Conservation (phyloP, 169 alveolate species). For the Ichthyophthirius multifiliis region DNA sequence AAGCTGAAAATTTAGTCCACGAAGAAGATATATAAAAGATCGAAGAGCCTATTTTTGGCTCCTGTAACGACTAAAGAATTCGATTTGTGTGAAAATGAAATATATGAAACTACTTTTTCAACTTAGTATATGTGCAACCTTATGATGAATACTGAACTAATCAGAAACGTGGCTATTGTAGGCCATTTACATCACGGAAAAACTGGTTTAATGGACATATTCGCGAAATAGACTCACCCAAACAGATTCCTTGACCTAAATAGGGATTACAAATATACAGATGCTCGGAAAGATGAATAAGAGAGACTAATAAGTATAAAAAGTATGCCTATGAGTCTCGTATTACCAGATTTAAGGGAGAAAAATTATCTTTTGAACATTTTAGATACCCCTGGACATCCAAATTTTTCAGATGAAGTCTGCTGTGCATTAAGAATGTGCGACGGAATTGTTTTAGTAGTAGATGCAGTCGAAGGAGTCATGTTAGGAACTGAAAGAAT, state of each 20-base stretch:
- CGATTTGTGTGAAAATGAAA: conserved; percentile 81
- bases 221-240: conserved; percentile 92
- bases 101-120: conserved; percentile 89
- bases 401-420: conserved; percentile 97
- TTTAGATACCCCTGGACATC: conserved; percentile 98
- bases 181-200: conserved; percentile 99
- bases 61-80: conserved; percentile 90
- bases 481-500: conserved; percentile 91
- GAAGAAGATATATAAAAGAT: conserved; percentile 99
- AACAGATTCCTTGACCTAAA: conserved; percentile 67
- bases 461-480: conserved; percentile 97
- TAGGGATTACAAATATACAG: conserved; percentile 88
- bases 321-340: conserved; percentile 95
- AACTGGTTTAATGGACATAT: conserved; percentile 95
- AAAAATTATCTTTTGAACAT: conserved; percentile 87
- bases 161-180: conserved; percentile 94
- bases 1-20: conserved; percentile 90
- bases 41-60: conserved; percentile 96
- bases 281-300: conserved; percentile 96
- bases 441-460: conserved; percentile 96
- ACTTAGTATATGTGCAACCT: conserved; percentile 92
- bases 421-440: conserved; percentile 92
- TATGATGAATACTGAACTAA: conserved; percentile 91
- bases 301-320: conserved; percentile 92
- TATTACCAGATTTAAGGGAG: conserved; percentile 89